Evolutionary conservation across 2,329 filamentous ascomycete genomes (phyloP), one percentile per base, ranked within the genome.

Genomic region (Exserohilum rostratum): DNA sequence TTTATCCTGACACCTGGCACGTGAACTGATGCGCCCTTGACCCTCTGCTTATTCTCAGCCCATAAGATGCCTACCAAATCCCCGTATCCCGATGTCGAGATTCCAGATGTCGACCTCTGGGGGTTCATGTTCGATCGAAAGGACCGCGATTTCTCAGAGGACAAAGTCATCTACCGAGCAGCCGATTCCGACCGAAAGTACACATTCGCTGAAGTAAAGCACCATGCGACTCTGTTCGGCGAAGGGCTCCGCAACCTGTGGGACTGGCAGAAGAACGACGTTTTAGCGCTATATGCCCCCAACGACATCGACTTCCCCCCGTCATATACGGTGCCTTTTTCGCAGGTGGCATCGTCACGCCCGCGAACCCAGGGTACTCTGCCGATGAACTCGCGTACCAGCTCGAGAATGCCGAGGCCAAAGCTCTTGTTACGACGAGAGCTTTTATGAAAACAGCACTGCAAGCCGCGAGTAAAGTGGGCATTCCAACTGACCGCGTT

Each of bases 331-430:
- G 91, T 27, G 81, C 85, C 4, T 85, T 89, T 62, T 96, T 90
- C 88, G 89, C 90, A 0, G 92, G 91, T 40, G 92, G 90, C 17
- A 81, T 90, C 50, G 79, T 90, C 13, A 91, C 88, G 10, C 91
- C 92, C 0, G 91, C 91, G 2, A 97, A 96, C 70, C 92, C 92
- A 9, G 86, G 86, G 2, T 96, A 96, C 76, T 96, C 90, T 0
- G 84, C 83, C 10, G 85, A 90, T 12, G 93, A 97, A 76, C 81
- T 97, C 30, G 87, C 89, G 9, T 91, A 90, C 67, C 93, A 97
- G 77, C 82, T 97, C 52, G 84, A 85, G 64, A 90, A 96, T 73
- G 88, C 88, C 0, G 83, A 84, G 0, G 90, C 90, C 29, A 89
- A 86, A 67, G 90, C 83, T 0, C 76, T 97, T 3, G 83, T 88